Conservation (phyloP, 2,329 filamentous ascomycete genomes). For the Raffaelea deltoideospora region DNA sequence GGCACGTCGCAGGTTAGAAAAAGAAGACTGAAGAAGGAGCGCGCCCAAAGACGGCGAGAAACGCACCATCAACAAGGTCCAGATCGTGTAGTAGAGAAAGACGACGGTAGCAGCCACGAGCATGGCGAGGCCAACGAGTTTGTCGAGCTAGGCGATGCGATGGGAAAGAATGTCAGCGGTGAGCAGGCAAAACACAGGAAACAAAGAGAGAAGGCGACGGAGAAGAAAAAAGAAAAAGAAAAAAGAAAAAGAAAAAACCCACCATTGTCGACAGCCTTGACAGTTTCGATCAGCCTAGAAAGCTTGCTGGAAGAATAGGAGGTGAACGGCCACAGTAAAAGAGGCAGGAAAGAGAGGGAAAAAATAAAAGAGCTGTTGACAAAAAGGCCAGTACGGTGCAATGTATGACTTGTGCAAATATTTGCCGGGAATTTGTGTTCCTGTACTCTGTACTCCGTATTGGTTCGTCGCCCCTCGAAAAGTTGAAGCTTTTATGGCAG, state of each 20-base stretch:
- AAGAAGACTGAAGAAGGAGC: constrained; percentile 1
- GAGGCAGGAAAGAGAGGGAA: too few relatives aligned
- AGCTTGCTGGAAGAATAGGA: too few relatives aligned
- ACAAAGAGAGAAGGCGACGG: background rate
- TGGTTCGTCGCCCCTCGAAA: too few relatives aligned
- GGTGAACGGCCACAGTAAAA: too few relatives aligned
- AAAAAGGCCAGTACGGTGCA: too few relatives aligned
- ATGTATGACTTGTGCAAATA: too few relatives aligned
- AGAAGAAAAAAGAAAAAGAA: background rate
- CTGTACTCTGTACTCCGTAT: too few relatives aligned
- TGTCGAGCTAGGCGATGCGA: constrained; percentile 72
- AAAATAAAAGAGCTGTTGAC: too few relatives aligned
- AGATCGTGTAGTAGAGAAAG: constrained; percentile 84
- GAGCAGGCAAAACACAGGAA: background rate
- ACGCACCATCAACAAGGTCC: constrained; percentile 90
- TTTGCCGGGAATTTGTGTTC: too few relatives aligned
- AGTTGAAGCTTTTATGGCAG: too few relatives aligned
- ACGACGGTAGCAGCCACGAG: constrained; percentile 49
- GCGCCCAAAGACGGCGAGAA: background rate
- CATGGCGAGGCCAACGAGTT: constrained; percentile 56
- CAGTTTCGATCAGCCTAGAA: too few relatives aligned
- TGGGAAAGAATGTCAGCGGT: too few relatives aligned
- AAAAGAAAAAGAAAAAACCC: constrained; percentile 1
- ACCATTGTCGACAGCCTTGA: constrained; percentile 13
- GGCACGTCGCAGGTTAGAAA: background rate